phyloP scores from a whole-genome alignment of 768 basidiomycete genomes.

The Epithele typhae region DNA sequence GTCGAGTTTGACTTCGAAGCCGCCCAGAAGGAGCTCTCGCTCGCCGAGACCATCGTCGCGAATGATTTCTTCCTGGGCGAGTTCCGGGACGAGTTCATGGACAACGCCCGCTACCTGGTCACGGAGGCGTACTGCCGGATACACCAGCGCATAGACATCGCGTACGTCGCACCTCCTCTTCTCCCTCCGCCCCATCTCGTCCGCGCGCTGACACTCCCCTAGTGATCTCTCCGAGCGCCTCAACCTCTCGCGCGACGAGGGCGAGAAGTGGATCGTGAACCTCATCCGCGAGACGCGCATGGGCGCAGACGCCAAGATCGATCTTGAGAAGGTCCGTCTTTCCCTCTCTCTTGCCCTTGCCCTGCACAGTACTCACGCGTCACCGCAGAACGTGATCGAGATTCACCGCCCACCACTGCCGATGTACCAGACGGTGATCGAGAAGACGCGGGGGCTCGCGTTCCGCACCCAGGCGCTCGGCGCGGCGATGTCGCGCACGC shows the following conservation, averaged over 20 bases:
- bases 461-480: conserved; percentile 89
- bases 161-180: too few species aligned
- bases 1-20: conserved; percentile 95
- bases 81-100: conserved; percentile 91
- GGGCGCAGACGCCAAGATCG: conserved; percentile 97
- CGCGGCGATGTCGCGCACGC: conserved; percentile 56
- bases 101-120: conserved; percentile 93
- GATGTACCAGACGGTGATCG: conserved; percentile 91
- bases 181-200: too few species aligned
- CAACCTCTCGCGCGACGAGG: conserved; percentile 91
- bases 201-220: background rate
- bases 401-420: conserved; percentile 88
- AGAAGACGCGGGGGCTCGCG: conserved; percentile 89
- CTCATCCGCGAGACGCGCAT: conserved; percentile 96
- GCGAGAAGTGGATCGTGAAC: conserved; percentile 99
- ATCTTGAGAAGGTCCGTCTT: conserved; percentile 79
- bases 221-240: conserved; percentile 92
- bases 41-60: conserved; percentile 76
- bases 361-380: conserved; percentile 11
- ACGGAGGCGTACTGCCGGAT: conserved; percentile 98
- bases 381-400: conserved; percentile 86
- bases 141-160: conserved; percentile 88
- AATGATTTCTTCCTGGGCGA: conserved; percentile 94
- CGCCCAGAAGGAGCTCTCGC: conserved; percentile 76
- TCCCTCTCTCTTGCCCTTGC: background rate